Percentiles rank a stretch among this genome's conserved stretches.
Conservation (phyloP, 2,329 filamentous ascomycete species). For the Orbilia blumenaviensis region DNA sequence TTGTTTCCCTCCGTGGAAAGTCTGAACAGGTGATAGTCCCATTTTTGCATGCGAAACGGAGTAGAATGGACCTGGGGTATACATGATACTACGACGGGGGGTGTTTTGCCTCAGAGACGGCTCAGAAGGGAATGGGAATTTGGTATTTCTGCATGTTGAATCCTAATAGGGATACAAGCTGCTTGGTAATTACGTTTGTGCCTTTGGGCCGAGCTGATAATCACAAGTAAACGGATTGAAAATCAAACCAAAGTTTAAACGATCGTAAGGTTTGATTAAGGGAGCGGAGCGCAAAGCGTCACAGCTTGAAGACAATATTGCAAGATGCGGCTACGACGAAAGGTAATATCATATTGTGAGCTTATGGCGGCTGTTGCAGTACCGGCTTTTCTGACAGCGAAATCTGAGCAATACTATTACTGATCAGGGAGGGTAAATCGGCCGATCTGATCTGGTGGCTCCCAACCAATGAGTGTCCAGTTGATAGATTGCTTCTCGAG, state of each 20-base stretch:
- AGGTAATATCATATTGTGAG: conserved; percentile 24
- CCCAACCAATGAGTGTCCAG: neutral
- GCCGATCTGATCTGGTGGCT: conserved; percentile 14
- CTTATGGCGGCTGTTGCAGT: conserved; percentile 47
- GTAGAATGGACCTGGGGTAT: conserved; percentile 19
- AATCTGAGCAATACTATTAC: conserved; percentile 20
- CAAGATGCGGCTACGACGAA: conserved; percentile 39
- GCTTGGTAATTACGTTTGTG: conserved; percentile 1
- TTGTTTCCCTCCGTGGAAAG: conserved; percentile 33
- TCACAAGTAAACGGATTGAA: neutral
- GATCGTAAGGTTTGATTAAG: conserved; percentile 21
- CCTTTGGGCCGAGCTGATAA: conserved; percentile 13
- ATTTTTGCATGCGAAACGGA: conserved; percentile 8
- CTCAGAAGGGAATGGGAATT: conserved; percentile 25
- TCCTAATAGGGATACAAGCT: conserved; percentile 8
- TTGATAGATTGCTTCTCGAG: neutral
- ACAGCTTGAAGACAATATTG: conserved; percentile 17
- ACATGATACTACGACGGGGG: conserved; percentile 30
- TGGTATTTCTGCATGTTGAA: conserved; percentile 12
- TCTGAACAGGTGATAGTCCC: conserved; percentile 33
- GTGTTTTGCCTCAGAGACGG: conserved; percentile 43
- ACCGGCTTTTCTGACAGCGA: conserved; percentile 34
- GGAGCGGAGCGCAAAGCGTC: conserved; percentile 38
- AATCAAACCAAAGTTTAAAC: conserved; percentile 5
- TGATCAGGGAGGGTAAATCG: conserved; percentile 23